Evolutionary conservation across 129 eudicot genomes (phyloP).

Genomic region (Artemisia annua): DNA sequence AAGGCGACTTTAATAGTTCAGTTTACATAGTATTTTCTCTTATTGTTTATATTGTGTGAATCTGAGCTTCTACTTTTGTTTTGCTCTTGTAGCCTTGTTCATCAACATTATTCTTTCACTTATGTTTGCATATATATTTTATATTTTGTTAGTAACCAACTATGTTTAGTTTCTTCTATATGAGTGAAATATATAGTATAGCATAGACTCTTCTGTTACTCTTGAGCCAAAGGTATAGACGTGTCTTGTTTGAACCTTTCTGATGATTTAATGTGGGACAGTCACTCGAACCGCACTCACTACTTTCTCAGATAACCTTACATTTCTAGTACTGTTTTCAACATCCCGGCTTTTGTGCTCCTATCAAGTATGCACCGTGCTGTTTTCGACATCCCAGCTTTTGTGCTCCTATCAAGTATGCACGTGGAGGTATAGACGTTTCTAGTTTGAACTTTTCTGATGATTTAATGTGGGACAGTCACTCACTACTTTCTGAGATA

Average conservation of each 20-base stretch:
- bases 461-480: no score
- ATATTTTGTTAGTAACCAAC: neutral
- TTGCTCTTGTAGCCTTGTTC: neutral
- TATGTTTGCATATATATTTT: slow-evolving; percentile 2
- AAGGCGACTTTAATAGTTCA: neutral
- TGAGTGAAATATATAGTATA: neutral
- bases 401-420: no score
- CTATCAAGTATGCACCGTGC: slow-evolving; percentile 12
- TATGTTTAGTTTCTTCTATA: neutral
- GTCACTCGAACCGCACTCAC: neutral
- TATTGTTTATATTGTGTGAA: slow-evolving; percentile 2
- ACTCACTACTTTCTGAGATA: no score
- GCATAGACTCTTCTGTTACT: slow-evolving; percentile 5
- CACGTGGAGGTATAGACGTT: no score
- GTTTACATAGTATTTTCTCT: neutral
- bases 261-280: slow-evolving; percentile 18
- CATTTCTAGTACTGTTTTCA: neutral
- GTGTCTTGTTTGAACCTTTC: slow-evolving; percentile 16
- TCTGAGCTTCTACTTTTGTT: slow-evolving; percentile 1
- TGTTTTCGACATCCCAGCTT: no score
- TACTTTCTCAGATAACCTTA: no score
- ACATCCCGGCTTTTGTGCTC: slow-evolving; percentile 20
- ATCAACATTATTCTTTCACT: neutral
- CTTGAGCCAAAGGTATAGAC: neutral
- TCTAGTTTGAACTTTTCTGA: no score